Conservation (phyloP, 2,329 filamentous ascomycete species). For the Domatiomyces globalis region DNA sequence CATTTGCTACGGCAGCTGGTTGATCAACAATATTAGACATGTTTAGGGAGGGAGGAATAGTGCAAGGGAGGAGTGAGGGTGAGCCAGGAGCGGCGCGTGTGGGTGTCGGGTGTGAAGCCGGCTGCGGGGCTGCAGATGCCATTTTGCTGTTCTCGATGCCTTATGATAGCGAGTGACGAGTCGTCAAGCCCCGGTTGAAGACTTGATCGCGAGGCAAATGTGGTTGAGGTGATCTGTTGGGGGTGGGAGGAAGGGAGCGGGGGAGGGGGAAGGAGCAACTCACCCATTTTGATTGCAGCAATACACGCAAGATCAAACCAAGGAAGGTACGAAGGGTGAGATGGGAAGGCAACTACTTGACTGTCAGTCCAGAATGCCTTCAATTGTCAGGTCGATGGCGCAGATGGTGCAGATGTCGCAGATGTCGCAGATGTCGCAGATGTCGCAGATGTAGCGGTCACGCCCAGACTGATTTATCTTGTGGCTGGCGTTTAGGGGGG, state of each 20-base stretch:
- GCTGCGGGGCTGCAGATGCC: neutral
- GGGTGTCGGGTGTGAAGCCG: neutral
- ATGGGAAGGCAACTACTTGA: neutral
- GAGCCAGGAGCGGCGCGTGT: neutral
- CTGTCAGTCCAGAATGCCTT: neutral
- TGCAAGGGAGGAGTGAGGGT: neutral
- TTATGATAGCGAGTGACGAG: no score
- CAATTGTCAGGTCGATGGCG: neutral
- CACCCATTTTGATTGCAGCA: constrained; percentile 4
- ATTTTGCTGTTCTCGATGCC: neutral
- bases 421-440: neutral
- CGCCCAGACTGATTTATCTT: neutral
- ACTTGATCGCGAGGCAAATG: neutral
- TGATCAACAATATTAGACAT: constrained; percentile 13
- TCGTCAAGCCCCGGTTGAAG: neutral
- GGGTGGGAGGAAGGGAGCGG: neutral
- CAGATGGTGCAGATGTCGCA: neutral
- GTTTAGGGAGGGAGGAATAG: neutral
- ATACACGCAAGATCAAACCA: neutral
- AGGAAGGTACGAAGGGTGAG: neutral
- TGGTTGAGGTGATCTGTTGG: neutral
- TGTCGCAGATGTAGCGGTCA: neutral
- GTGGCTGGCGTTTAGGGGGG: no score
- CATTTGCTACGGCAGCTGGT: constrained; percentile 22
- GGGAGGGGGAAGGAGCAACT: neutral